phyloP scores from a whole-genome alignment of 225 moss, liverwort and hornwort genomes.

The Rhytidiadelphus loreus region DNA sequence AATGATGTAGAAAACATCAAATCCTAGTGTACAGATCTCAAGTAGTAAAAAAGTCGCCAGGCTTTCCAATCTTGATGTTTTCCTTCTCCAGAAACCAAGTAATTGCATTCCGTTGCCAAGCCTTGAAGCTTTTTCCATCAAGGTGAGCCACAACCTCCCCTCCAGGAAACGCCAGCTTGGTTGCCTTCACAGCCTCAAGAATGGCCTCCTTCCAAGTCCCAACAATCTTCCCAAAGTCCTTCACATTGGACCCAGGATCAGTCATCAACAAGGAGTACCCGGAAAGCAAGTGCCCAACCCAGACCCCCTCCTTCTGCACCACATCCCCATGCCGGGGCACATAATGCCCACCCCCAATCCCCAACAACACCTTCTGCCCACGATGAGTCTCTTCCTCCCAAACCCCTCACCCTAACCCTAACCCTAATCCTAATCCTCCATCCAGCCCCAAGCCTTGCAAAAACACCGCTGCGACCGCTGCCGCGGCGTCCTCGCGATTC shows the following conservation, averaged over 20 bases:
- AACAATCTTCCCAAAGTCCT: slow-evolving; percentile 31
- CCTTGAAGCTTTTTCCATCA: slow-evolving; percentile 82
- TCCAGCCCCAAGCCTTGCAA: slow-evolving; percentile 40
- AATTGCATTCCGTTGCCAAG: slow-evolving; percentile 81
- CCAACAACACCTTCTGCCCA: slow-evolving; percentile 68
- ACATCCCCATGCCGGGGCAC: slow-evolving; percentile 77
- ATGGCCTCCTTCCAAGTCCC: slow-evolving; percentile 86
- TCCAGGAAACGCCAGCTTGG: slow-evolving; percentile 60
- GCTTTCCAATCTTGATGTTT: slow-evolving; percentile 50
- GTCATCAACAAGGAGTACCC: slow-evolving; percentile 70
- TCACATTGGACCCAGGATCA: slow-evolving; percentile 32
- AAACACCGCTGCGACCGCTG: slow-evolving; percentile 49
- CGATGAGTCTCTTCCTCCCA: slow-evolving; percentile 46
- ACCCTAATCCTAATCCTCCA: slow-evolving; percentile 25
- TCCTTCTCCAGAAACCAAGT: slow-evolving; percentile 67
- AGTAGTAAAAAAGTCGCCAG: slow-evolving; percentile 24
- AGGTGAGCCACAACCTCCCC: slow-evolving; percentile 71
- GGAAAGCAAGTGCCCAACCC: slow-evolving; percentile 88
- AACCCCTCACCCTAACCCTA: slow-evolving; percentile 40
- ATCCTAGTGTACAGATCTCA: background rate
- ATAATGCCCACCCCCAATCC: slow-evolving; percentile 90
- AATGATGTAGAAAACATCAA: background rate
- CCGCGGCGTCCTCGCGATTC: slow-evolving; percentile 66
- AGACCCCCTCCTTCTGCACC: slow-evolving; percentile 65
- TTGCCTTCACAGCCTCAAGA: slow-evolving; percentile 49